Base-by-base conservation (phyloP, 1,284 basidiomycete species). In the Heterobasidion annosum region DNA sequence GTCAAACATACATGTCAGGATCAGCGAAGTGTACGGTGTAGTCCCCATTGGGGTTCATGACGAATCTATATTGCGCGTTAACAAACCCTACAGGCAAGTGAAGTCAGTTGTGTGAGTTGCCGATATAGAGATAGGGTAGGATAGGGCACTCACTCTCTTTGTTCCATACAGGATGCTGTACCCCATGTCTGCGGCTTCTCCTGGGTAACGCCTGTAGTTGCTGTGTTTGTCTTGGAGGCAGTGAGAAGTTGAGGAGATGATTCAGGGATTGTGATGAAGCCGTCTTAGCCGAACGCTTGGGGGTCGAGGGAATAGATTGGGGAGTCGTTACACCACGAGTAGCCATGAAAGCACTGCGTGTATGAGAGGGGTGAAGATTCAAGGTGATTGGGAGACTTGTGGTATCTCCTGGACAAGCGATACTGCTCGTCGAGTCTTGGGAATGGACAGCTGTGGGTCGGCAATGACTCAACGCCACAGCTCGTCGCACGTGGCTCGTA, bases 1-100 rank as follows among this genome's bases (percentile, higher is more conserved):
- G 53, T 15, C 57, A 53, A 51, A 74, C 88, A 64, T 66, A 88
- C 91, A 95, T 93, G 68, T 96, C 92, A 35, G 92, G 93, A 70
- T 97, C 94, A 50, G 91, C 92, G 66, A 97, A 93, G 70, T 97
- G 93, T 2, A 92, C 93, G 10, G 93, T 94, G 66, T 96, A 97
- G 64, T 93, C 91, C 44, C 91, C 91, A 47, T 75, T 82, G 3
- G 94, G 94, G 63, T 92, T 92, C 84, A 97, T 87, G 48, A 97
- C 81, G 68, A 97, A 97, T 55, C 93, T 82, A 72, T 93, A 96
- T 66, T 93, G 91, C 9, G 93, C 92, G 71, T 97, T 95, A 59
- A 97, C 84, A 68, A 93, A 97, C 63, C 88, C 88, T 91, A 62
- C 44, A 6, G 33, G 50, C 55, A 15, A 56, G 51, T 53, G 52